Percentiles rank a stretch among this genome's conserved stretches.
Conservation (phyloP, 495 filamentous ascomycete species). For the Durotheca rogersii region DNA sequence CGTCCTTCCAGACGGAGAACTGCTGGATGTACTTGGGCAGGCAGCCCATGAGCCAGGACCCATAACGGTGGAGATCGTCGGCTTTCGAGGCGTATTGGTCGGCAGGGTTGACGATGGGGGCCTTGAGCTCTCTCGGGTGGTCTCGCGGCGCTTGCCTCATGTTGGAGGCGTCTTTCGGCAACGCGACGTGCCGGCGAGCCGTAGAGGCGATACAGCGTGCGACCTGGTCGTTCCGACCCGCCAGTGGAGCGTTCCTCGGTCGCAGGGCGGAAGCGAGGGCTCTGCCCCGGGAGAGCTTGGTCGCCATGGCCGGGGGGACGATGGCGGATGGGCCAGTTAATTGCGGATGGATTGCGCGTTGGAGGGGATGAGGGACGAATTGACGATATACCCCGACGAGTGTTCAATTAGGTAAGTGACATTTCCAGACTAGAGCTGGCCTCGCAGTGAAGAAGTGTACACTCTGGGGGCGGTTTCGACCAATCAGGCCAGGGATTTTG, state of each 20-base stretch:
- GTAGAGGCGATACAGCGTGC: constrained; percentile 58
- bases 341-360: constrained; percentile 32
- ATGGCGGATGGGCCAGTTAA: constrained; percentile 45
- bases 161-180: constrained; percentile 65
- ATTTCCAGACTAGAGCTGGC: too few relatives aligned
- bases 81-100: constrained; percentile 88
- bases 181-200: constrained; percentile 51
- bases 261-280: constrained; percentile 61
- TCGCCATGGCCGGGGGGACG: constrained; percentile 60
- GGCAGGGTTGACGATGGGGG: constrained; percentile 82
- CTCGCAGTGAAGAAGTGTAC: too few relatives aligned
- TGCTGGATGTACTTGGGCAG: constrained; percentile 98
- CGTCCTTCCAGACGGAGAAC: constrained; percentile 99
- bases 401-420: constrained; percentile 4
- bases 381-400: constrained; percentile 33
- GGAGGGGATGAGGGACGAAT: too few relatives aligned
- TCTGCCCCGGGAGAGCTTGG: constrained; percentile 64
- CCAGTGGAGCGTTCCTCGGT: constrained; percentile 48
- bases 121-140: constrained; percentile 59
- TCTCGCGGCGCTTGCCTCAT: constrained; percentile 63
- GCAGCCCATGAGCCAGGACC: constrained; percentile 93
- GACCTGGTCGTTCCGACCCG: constrained; percentile 26
- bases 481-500: too few relatives aligned
- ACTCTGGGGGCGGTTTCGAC: too few relatives aligned
- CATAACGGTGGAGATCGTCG: constrained; percentile 85